Conservation (phyloP, 2,329 filamentous ascomycete species). For the Didymella sp. region DNA sequence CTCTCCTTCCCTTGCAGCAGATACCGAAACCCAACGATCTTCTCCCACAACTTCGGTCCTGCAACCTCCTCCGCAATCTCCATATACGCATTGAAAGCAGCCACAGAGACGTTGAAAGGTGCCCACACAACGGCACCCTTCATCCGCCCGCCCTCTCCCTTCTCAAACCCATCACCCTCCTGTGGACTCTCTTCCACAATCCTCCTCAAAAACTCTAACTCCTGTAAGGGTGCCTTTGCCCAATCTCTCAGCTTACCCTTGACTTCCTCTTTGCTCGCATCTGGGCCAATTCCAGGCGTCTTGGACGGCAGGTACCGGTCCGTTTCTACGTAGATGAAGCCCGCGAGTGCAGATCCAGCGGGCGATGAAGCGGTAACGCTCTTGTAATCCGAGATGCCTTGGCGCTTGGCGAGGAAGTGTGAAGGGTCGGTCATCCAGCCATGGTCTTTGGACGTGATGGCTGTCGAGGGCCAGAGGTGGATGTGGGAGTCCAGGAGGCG, state of each 20-base stretch:
- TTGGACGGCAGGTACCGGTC: constrained; percentile 62
- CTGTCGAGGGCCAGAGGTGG: constrained; percentile 79
- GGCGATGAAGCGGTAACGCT: constrained; percentile 24
- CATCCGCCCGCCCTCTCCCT: constrained; percentile 57
- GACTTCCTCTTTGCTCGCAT: constrained; percentile 3
- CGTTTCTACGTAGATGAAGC: constrained; percentile 84
- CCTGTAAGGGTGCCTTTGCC: constrained; percentile 73
- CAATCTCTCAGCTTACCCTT: constrained; percentile 53
- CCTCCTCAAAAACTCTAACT: constrained; percentile 72
- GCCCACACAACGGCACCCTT: constrained; percentile 83
- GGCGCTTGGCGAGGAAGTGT: constrained; percentile 66
- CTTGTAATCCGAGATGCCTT: constrained; percentile 69
- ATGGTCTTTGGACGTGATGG: constrained; percentile 66
- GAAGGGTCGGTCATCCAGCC: constrained; percentile 68
- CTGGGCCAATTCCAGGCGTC: constrained; percentile 8
- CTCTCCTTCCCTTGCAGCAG: constrained; percentile 68
- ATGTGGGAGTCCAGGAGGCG: constrained; percentile 74
- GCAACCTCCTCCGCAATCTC: constrained; percentile 65
- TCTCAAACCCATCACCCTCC: constrained; percentile 65
- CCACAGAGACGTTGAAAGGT: constrained; percentile 72
- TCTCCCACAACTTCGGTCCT: constrained; percentile 67
- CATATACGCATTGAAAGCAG: constrained; percentile 70
- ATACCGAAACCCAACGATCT: constrained; percentile 81
- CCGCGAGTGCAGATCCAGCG: constrained; percentile 42
- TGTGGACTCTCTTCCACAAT: constrained; percentile 70